Evolutionary conservation across 2,329 filamentous ascomycete species (phyloP), one percentile per base, ranked within the genome.

Genomic region (Ascochyta rabiei): DNA sequence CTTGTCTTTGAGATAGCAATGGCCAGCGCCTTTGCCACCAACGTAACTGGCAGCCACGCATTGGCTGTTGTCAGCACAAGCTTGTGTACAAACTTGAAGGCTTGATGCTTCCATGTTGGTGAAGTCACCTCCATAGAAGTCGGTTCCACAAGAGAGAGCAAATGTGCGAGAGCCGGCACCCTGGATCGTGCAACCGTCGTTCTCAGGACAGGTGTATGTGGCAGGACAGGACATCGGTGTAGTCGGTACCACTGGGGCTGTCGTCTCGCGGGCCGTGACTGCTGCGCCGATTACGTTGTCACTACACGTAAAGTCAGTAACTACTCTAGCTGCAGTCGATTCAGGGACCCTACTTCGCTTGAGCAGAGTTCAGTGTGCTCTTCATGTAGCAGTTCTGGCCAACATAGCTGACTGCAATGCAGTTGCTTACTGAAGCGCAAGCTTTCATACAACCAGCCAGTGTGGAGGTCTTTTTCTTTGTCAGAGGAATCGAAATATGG

Each of bases 331-430:
- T 28, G 9, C 10, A 28, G 7, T 28, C 10, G 26, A 12, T 28
- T 9, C 26, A 28, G 9, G 2, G 9, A 28, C 3, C 3, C 9
- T 28, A 28, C 26, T 28, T 28, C 2, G 26, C 7, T 10, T 28
- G 26, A 10, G 7, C 19, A n/a, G 41, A 13, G 2, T 8, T 18
- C 4, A 46, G 34, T 1, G 16, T 37, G 2, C 13, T 15, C 30
- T 52, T 46, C 48, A 52, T 15, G 19, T 52, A 52, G 12, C 41
- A 52, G 15, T 52, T 42, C n/a, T 18, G 16, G 21, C 34, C 35
- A 13, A 52, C 41, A 19, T 52, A 52, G 41, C 48, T 52, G 7
- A 18, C 42, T 9, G 41, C 48, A 4, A 45, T 41, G n/a, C 48
- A 52, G 2, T 13, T n/a, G 5, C n/a, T 26, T 1, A 24, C 45